A percentile compares a stretch with the other conserved stretches of the same genome.
phyloP scores from a whole-genome alignment of 2,329 filamentous ascomycete genomes.

The Pseudofabraea citricarpa region DNA sequence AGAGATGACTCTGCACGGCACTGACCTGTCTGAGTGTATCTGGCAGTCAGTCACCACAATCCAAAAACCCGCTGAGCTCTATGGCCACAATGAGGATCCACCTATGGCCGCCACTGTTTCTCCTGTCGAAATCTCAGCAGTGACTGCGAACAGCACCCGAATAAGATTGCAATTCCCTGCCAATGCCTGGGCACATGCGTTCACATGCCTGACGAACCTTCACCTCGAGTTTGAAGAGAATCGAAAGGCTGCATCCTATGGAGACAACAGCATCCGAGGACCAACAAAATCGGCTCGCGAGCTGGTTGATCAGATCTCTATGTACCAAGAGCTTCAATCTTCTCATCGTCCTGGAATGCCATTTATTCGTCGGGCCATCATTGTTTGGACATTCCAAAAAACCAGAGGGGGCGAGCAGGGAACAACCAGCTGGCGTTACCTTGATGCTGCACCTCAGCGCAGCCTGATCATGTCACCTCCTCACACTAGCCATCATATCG shows the following conservation, averaged over 20 bases:
- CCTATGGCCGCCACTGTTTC: conserved; percentile 16
- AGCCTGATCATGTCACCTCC: conserved; percentile 24
- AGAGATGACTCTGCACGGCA: conserved; percentile 52
- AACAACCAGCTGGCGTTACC: conserved; percentile 56
- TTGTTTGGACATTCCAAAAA: conserved; percentile 60
- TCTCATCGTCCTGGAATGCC: conserved; percentile 37
- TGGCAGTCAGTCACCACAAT: conserved; percentile 59
- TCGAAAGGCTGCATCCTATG: conserved; percentile 34
- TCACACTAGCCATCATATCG: conserved; percentile 43
- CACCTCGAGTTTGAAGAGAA: conserved; percentile 30
- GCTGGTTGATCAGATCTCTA: conserved; percentile 55
- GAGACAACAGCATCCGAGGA: conserved; percentile 31
- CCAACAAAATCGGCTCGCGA: conserved; percentile 40
- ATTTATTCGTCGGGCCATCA: conserved; percentile 54
- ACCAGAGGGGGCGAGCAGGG: conserved; percentile 44
- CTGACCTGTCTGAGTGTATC: conserved; percentile 46
- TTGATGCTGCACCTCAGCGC: conserved; percentile 28
- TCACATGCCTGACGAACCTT: conserved; percentile 19
- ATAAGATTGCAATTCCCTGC: conserved; percentile 26
- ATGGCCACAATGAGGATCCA: conserved; percentile 35
- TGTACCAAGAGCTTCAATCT: conserved; percentile 65
- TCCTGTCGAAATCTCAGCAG: conserved; percentile 12
- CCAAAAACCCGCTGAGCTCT: conserved; percentile 50
- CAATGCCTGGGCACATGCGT: conserved; percentile 24
- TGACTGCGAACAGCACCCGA: conserved; percentile 13